Evolutionary conservation across 768 basidiomycete genomes (phyloP).

Genomic region (Polyporus arcularius): DNA sequence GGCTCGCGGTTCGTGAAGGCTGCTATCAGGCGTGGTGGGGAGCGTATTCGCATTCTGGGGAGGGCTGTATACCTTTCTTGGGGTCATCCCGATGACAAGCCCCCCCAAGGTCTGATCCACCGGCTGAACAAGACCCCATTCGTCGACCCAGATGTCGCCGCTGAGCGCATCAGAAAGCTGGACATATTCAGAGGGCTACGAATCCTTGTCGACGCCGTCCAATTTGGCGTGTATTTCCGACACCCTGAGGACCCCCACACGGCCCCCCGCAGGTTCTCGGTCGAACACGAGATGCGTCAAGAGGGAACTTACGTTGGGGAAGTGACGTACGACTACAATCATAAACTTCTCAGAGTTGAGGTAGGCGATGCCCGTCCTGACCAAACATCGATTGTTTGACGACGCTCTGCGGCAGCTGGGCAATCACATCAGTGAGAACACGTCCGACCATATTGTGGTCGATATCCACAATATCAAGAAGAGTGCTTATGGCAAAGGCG

Average conservation of each 20-base stretch:
- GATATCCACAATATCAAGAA: constrained; percentile 57
- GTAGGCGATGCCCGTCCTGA: constrained; percentile 32
- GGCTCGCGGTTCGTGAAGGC: constrained; percentile 49
- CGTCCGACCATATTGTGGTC: constrained; percentile 52
- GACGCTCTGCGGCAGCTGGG: constrained; percentile 49
- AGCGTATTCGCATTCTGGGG: constrained; percentile 23
- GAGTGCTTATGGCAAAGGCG: constrained; percentile 59
- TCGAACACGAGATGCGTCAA: constrained; percentile 66
- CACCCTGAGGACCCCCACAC: constrained; percentile 11
- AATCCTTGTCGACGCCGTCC: constrained; percentile 60
- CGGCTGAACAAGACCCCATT: constrained; percentile 32
- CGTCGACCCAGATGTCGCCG: constrained; percentile 28
- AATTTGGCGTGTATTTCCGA: constrained; percentile 66
- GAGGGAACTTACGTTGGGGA: constrained; percentile 44
- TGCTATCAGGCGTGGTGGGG: constrained; percentile 31
- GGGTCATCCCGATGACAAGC: background rate
- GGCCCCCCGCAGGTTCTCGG: constrained; percentile 48
- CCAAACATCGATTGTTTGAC: constrained; percentile 33
- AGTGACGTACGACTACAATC: constrained; percentile 64
- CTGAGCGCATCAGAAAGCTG: constrained; percentile 35
- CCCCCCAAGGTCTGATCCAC: background rate
- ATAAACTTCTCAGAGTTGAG: constrained; percentile 61
- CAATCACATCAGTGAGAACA: constrained; percentile 48
- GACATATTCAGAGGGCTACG: constrained; percentile 36
- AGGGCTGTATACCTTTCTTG: constrained; percentile 15